These are phyloP conservation scores for Phialocephala subalpina DNA, from an alignment of 2,329 filamentous ascomycete genomes.

Conservation along the genomic window DNA sequence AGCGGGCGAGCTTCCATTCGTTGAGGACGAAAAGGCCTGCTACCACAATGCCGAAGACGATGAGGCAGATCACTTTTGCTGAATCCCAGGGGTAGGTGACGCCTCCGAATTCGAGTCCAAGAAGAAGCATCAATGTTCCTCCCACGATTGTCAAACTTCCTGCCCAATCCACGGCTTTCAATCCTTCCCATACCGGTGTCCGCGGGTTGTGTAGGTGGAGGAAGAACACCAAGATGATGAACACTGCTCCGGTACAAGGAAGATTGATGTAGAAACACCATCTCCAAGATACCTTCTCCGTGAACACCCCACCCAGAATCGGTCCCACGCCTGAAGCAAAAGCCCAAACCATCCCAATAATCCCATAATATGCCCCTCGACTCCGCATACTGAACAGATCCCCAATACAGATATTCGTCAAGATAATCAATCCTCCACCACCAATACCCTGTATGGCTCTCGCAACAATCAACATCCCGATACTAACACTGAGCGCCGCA, in stretches of 20 bases:
- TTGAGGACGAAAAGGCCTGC: conserved; percentile 70
- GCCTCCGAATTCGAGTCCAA: conserved; percentile 87
- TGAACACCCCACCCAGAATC: conserved; percentile 71
- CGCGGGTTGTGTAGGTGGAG: conserved; percentile 72
- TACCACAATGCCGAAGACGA: conserved; percentile 67
- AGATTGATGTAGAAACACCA: conserved; percentile 57
- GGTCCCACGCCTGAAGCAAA: conserved; percentile 69
- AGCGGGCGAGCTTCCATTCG: conserved; percentile 77
- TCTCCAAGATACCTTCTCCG: conserved; percentile 65
- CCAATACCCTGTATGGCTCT: conserved; percentile 58
- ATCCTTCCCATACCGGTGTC: conserved; percentile 66
- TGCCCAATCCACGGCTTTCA: conserved; percentile 67
- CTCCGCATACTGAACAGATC: conserved; percentile 59
- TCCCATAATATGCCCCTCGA: conserved; percentile 62
- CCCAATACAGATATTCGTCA: conserved; percentile 62
- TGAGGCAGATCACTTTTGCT: conserved; percentile 50
- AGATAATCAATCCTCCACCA: conserved; percentile 57
- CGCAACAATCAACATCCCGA: conserved; percentile 56
- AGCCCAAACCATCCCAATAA: conserved; percentile 72
- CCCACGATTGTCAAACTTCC: conserved; percentile 70
- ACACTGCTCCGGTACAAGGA: conserved; percentile 40
- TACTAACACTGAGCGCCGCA: conserved; percentile 53
- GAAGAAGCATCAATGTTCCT: conserved; percentile 84
- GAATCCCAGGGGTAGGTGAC: conserved; percentile 67
- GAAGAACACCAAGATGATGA: conserved; percentile 66